Evolutionary conservation across 805 yeast species (phyloP).

Genomic region (Teunomyces stri): DNA sequence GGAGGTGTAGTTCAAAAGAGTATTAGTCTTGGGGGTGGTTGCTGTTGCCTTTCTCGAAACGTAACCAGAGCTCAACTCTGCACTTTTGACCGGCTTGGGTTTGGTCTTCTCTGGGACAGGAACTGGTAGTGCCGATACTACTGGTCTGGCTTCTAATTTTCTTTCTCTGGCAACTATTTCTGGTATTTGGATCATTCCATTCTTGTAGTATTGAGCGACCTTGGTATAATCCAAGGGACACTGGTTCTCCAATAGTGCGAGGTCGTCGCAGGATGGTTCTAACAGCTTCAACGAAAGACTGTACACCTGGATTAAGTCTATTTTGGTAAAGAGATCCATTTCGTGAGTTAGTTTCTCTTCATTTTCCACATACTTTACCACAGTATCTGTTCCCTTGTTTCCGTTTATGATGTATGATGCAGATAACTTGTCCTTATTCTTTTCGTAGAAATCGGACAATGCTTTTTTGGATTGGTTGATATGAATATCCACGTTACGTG

Average conservation of each 20-base stretch:
- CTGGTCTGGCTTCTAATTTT: not conserved
- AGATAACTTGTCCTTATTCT: conserved; percentile 32
- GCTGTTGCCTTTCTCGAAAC: conserved; percentile 17
- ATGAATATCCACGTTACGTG: conserved; percentile 40
- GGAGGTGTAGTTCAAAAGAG: conserved; percentile 16
- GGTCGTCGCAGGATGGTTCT: conserved; percentile 11
- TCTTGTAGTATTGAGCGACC: conserved; percentile 16
- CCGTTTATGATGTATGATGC: conserved; percentile 47
- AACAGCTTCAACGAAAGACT: conserved; percentile 22
- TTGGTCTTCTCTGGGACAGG: not conserved
- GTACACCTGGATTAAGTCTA: conserved; percentile 40
- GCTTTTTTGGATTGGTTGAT: conserved; percentile 37
- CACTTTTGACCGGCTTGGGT: conserved; percentile 6
- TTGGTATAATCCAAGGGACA: conserved; percentile 14
- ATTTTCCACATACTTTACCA: conserved; percentile 22
- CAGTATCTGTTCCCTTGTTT: conserved; percentile 10
- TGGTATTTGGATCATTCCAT: conserved; percentile 37
- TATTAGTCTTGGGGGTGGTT: conserved; percentile 9
- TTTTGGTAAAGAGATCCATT: conserved; percentile 23
- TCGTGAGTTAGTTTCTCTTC: conserved; percentile 22
- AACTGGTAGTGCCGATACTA: not conserved
- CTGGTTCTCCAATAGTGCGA: conserved; percentile 18
- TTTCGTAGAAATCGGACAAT: conserved; percentile 36
- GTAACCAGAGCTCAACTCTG: conserved; percentile 25
- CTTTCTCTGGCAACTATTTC: conserved; percentile 8